These are phyloP conservation scores for Parmelia sp. DNA, from an alignment of 495 filamentous ascomycete species.

Conservation along the genomic window DNA sequence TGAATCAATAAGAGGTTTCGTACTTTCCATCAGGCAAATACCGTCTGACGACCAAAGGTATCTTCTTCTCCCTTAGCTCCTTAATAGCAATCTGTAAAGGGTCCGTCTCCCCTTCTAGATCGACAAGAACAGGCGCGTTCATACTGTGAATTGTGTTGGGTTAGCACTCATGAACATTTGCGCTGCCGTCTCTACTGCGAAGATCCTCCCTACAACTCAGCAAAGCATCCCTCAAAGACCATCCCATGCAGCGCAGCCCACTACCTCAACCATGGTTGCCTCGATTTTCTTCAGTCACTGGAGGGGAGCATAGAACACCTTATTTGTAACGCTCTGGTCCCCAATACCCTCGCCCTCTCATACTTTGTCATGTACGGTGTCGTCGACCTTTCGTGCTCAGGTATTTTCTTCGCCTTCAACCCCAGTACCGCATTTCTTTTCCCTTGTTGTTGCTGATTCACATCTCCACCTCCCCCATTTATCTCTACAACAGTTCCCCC, in stretches of 20 bases:
- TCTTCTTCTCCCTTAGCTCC: slow-evolving; percentile 96
- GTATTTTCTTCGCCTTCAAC: slow-evolving; percentile 80
- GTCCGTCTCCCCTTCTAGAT: slow-evolving; percentile 95
- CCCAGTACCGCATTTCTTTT: slow-evolving; percentile 50
- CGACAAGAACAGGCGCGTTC: slow-evolving; percentile 95
- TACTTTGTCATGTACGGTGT: slow-evolving; percentile 99
- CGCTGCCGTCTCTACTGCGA: background rate
- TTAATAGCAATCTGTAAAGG: slow-evolving; percentile 96
- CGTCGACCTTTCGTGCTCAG: slow-evolving; percentile 79
- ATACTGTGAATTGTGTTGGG: slow-evolving; percentile 47
- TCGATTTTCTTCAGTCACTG: background rate
- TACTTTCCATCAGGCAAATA: slow-evolving; percentile 97
- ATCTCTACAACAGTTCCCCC: slow-evolving; percentile 44
- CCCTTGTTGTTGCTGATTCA: slow-evolving; percentile 31
- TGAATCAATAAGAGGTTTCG: slow-evolving; percentile 30
- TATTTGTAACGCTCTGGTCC: slow-evolving; percentile 90
- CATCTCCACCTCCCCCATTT: slow-evolving; percentile 35
- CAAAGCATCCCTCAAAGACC: slow-evolving; percentile 4
- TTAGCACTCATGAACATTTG: slow-evolving; percentile 11
- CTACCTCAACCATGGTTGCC: background rate
- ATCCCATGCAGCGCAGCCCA: background rate
- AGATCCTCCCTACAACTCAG: slow-evolving; percentile 9
- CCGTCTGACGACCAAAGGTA: slow-evolving; percentile 85
- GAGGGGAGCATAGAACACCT: slow-evolving; percentile 53
- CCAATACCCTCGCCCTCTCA: slow-evolving; percentile 86